These are phyloP conservation scores for Suillus paluster DNA, from an alignment of 768 basidiomycete species.

Conservation along the genomic window DNA sequence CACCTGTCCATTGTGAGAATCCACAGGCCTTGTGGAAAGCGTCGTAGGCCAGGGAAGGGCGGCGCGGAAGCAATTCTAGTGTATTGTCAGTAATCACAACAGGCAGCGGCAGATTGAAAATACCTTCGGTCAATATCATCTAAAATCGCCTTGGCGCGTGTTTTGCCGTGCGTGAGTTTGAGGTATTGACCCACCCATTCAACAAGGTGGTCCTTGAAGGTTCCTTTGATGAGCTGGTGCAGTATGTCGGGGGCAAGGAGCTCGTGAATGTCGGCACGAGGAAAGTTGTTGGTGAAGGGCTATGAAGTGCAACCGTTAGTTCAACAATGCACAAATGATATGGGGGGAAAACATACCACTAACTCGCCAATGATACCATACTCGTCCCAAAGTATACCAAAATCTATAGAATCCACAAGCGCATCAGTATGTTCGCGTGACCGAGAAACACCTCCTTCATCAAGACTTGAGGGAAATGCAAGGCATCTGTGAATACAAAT, in stretches of 20 bases:
- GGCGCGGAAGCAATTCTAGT: slow-evolving; percentile 32
- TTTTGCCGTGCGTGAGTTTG: slow-evolving; percentile 17
- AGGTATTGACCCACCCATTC: slow-evolving; percentile 41
- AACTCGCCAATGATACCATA: slow-evolving; percentile 38
- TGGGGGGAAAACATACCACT: not conserved
- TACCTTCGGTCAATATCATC: slow-evolving; percentile 29
- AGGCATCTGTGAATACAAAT: slow-evolving; percentile 29
- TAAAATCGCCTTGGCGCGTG: slow-evolving; percentile 30
- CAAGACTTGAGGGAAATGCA: slow-evolving; percentile 26
- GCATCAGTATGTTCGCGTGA: slow-evolving; percentile 24
- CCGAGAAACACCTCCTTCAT: slow-evolving; percentile 25
- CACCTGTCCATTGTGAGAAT: slow-evolving; percentile 10
- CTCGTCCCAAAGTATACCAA: slow-evolving; percentile 37
- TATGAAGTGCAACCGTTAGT: not conserved
- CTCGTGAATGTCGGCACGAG: slow-evolving; percentile 1
- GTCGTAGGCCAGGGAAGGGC: slow-evolving; percentile 19
- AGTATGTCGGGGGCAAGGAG: slow-evolving; percentile 9
- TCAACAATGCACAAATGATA: not conserved
- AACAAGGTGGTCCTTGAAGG: slow-evolving; percentile 47
- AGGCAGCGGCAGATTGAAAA: not conserved
- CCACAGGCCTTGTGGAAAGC: slow-evolving; percentile 4
- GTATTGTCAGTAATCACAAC: not conserved
- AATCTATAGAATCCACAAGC: slow-evolving; percentile 28
- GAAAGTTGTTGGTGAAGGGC: not conserved
- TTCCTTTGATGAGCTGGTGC: too few relatives aligned